A percentile compares a stretch with the other conserved stretches of the same genome.
These are phyloP conservation scores for Rhizoclosmatium globosum DNA, from an alignment of 192 early-diverging fungal genomes.

Conservation along the genomic window DNA sequence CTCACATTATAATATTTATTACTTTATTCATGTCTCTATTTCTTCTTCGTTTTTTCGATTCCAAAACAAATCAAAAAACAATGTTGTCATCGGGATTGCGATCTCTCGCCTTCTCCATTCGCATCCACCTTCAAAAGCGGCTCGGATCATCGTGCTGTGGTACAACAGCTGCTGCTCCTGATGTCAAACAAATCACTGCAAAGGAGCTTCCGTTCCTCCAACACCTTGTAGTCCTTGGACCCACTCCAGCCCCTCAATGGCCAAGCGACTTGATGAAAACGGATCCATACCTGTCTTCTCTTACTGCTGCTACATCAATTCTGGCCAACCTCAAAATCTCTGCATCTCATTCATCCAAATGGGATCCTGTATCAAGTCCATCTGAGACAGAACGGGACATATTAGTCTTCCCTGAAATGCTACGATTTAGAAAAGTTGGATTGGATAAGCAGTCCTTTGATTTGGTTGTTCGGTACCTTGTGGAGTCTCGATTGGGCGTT, in stretches of 20 bases:
- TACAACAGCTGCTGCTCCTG: too few species aligned
- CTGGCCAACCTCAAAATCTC: constrained; percentile 23
- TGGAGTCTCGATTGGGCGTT: constrained; percentile 22
- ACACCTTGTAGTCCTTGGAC: constrained; percentile 2
- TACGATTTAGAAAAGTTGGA: not conserved
- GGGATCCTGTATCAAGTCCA: not conserved
- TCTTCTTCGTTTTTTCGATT: too few species aligned
- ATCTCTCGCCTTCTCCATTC: too few species aligned
- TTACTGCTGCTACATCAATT: not conserved
- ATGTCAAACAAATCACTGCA: not conserved
- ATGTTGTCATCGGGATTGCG: too few species aligned
- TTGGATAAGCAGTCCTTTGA: constrained; percentile 3
- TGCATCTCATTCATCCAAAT: not conserved
- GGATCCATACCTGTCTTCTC: constrained; percentile 16
- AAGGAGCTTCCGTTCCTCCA: not conserved
- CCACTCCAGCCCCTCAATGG: not conserved
- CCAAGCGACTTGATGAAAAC: not conserved
- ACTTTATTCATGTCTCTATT: too few species aligned
- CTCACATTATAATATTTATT: too few species aligned
- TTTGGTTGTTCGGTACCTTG: constrained; percentile 14
- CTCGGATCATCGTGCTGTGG: too few species aligned
- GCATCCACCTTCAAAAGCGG: too few species aligned
- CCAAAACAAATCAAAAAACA: too few species aligned
- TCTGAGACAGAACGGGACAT: constrained; percentile 1
- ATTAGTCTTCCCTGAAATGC: constrained; percentile 17